Conservation (phyloP, 352 stramenopile species). For the Phytophthora crassamura region DNA sequence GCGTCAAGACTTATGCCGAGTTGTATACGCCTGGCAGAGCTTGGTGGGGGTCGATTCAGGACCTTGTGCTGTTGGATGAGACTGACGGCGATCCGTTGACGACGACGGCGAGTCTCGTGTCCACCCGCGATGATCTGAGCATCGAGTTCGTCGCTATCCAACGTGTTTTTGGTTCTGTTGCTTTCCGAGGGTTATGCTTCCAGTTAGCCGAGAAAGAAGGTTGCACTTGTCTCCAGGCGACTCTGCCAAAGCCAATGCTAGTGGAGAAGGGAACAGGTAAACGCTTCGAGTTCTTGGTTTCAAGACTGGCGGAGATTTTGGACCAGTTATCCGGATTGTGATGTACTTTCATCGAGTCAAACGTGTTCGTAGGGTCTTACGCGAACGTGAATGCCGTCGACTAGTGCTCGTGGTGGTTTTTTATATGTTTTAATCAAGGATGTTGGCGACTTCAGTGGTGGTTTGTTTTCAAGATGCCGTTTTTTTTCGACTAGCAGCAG, state of each 20-base stretch:
- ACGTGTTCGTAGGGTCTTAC: too few relatives aligned
- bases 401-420: too few relatives aligned
- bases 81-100: neutral
- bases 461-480: too few relatives aligned
- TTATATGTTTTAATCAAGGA: too few relatives aligned
- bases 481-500: too few relatives aligned
- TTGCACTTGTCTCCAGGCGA: neutral
- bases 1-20: neutral
- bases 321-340: neutral
- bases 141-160: conserved; percentile 13
- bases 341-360: too few relatives aligned
- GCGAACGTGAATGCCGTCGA: too few relatives aligned
- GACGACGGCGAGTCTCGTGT: conserved; percentile 2
- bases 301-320: conserved; percentile 8
- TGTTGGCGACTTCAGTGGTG: too few relatives aligned
- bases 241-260: neutral
- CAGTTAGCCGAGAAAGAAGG: conserved; percentile 3
- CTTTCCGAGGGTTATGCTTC: conserved; percentile 7
- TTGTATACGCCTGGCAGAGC: neutral
- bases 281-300: conserved; percentile 6
- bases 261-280: neutral
- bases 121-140: neutral
- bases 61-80: conserved; percentile 2
- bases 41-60: conserved; percentile 1
- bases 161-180: neutral